These are phyloP conservation scores for Pyrus betulifolia DNA, from an alignment of 306 rosid genomes.

Conservation along the genomic window DNA sequence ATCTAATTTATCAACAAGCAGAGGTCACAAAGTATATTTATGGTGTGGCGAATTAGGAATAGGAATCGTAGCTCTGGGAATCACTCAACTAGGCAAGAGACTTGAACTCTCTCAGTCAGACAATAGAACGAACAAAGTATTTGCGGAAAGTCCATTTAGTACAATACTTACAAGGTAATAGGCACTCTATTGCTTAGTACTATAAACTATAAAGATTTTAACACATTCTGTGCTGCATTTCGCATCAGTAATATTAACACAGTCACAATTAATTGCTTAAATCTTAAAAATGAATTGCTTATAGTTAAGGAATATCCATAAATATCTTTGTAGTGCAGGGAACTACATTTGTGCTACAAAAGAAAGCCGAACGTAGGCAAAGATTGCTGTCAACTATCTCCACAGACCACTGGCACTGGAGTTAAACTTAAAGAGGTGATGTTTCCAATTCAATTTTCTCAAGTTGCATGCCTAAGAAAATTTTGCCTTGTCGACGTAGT, in stretches of 20 bases:
- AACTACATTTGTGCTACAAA: conserved; percentile 90
- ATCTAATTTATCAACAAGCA: neutral
- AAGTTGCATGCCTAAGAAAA: neutral
- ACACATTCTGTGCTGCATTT: neutral
- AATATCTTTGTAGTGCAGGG: conserved; percentile 83
- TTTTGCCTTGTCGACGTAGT: neutral
- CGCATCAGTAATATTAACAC: neutral
- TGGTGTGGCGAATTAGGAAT: too few species aligned
- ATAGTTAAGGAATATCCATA: conserved; percentile 39
- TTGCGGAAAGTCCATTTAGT: too few species aligned
- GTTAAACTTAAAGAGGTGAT: conserved; percentile 44
- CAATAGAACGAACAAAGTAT: too few species aligned
- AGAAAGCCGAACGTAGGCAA: conserved; percentile 79
- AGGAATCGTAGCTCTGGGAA: too few species aligned
- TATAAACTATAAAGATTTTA: neutral
- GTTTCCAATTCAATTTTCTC: neutral
- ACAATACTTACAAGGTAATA: conserved; percentile 43
- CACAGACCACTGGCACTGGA: conserved; percentile 38
- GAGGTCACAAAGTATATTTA: neutral
- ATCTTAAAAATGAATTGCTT: neutral
- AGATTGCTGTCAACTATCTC: conserved; percentile 66
- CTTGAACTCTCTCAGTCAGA: too few species aligned
- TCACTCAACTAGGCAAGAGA: too few species aligned
- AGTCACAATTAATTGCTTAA: neutral
- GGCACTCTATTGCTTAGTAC: conserved; percentile 9